phyloP scores from a whole-genome alignment of 768 basidiomycete species.

The Xerocomellus intermedius region DNA sequence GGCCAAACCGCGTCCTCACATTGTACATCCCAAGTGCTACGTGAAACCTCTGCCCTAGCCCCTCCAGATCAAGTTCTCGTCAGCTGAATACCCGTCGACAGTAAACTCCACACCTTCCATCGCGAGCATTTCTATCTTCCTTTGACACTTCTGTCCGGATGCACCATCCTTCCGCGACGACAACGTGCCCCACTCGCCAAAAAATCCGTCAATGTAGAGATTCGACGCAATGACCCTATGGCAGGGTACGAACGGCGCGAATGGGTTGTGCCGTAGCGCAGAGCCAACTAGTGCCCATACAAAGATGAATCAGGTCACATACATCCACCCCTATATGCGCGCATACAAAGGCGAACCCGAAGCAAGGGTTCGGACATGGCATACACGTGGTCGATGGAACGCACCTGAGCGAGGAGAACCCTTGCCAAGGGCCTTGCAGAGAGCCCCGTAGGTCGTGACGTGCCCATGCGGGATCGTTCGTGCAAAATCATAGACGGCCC shows the following conservation, averaged over 20 bases:
- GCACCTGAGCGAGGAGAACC: slow-evolving; percentile 67
- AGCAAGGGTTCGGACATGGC: neutral
- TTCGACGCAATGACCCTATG: slow-evolving; percentile 67
- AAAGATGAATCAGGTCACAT: neutral
- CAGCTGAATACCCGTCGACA: slow-evolving; percentile 40
- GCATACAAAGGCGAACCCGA: neutral
- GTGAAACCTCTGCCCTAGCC: neutral
- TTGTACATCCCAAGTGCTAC: neutral
- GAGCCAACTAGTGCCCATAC: slow-evolving; percentile 46
- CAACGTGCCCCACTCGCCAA: slow-evolving; percentile 54
- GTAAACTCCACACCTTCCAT: slow-evolving; percentile 55
- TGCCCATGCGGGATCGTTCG: slow-evolving; percentile 48
- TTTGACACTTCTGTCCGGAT: slow-evolving; percentile 39
- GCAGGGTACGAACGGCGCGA: slow-evolving; percentile 65
- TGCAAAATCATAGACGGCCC: slow-evolving; percentile 59
- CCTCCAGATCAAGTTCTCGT: slow-evolving; percentile 19
- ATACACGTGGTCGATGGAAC: slow-evolving; percentile 9
- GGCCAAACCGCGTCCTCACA: neutral
- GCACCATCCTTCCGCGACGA: slow-evolving; percentile 8
- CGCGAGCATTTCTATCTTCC: slow-evolving; percentile 50
- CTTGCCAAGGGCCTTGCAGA: slow-evolving; percentile 45
- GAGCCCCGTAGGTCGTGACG: slow-evolving; percentile 56
- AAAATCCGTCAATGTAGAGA: slow-evolving; percentile 60
- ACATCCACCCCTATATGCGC: neutral
- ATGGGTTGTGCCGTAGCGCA: slow-evolving; percentile 64